These are phyloP conservation scores for Psilocybe sp. DNA, from an alignment of 768 basidiomycete species.

Conservation along the genomic window DNA sequence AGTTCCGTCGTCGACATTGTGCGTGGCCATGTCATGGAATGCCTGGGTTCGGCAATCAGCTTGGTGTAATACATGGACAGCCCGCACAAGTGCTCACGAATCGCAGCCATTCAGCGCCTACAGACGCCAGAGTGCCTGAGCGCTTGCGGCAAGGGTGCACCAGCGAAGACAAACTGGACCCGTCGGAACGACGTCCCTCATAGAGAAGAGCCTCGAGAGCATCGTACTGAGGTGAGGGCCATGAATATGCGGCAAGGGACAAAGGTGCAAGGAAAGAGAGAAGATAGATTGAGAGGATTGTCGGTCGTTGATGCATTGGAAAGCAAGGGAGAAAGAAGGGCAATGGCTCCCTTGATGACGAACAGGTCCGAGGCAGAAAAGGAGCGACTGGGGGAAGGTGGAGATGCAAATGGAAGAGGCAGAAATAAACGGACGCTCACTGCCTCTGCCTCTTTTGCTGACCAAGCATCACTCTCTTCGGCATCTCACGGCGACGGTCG, in stretches of 20 bases:
- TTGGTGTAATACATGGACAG: not conserved
- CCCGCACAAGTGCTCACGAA: constrained; percentile 21
- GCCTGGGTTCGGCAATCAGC: constrained; percentile 25
- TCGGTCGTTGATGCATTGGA: no score
- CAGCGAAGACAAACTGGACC: constrained; percentile 28
- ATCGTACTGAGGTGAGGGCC: constrained; percentile 36
- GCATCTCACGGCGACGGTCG: no score
- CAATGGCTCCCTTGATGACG: no score
- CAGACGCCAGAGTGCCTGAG: constrained; percentile 23
- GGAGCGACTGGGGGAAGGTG: no score
- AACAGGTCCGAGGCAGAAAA: no score
- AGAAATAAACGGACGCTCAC: no score
- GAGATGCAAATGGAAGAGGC: no score
- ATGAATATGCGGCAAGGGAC: constrained; percentile 23
- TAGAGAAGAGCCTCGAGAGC: constrained; percentile 30
- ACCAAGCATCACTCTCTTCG: no score
- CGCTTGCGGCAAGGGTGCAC: constrained; percentile 31
- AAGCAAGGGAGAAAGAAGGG: no score
- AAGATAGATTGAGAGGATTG: constrained; percentile 12
- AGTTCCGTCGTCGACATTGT: constrained; percentile 40
- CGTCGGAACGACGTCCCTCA: constrained; percentile 29
- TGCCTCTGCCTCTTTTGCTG: no score
- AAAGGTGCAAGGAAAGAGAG: constrained; percentile 17
- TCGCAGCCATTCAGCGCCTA: constrained; percentile 34
- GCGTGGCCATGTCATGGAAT: constrained; percentile 50